A percentile compares a stretch with the other conserved stretches of the same genome.
Conservation (phyloP, 2,329 filamentous ascomycete species). For the Colletotrichum sublineola region DNA sequence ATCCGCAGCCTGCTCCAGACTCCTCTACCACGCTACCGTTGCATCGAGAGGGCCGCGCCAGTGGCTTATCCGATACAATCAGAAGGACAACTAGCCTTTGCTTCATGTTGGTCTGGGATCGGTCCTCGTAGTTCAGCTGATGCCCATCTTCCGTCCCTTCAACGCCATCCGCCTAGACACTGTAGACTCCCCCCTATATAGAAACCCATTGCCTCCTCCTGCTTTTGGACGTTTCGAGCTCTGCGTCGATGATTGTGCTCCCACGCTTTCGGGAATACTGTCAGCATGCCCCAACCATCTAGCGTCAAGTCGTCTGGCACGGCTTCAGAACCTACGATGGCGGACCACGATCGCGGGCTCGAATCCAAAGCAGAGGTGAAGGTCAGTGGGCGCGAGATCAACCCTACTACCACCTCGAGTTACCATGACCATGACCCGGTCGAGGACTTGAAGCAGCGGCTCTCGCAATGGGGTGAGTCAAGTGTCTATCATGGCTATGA, state of each 20-base stretch:
- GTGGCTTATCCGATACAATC: conserved; percentile 28
- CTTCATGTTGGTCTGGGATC: conserved; percentile 45
- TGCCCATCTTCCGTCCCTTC: conserved; percentile 25
- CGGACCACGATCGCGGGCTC: conserved; percentile 47
- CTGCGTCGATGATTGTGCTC: conserved; percentile 33
- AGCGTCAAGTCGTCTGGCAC: conserved; percentile 52
- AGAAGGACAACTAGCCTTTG: conserved; percentile 36
- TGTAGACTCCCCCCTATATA: conserved; percentile 44
- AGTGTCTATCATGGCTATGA: conserved; percentile 53
- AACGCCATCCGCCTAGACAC: conserved; percentile 28
- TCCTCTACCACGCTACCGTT: conserved; percentile 30
- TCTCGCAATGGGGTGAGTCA: conserved; percentile 58
- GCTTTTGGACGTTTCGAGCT: conserved; percentile 15
- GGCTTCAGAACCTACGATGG: conserved; percentile 43
- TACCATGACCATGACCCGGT: conserved; percentile 44
- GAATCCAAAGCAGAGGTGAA: conserved; percentile 48
- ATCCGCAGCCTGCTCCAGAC: conserved; percentile 28
- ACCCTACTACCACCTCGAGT: conserved; percentile 42
- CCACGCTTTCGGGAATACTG: conserved; percentile 42
- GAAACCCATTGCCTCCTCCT: conserved; percentile 40
- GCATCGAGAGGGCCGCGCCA: conserved; percentile 14
- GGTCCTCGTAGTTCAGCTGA: conserved; percentile 33
- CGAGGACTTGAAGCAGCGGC: conserved; percentile 53
- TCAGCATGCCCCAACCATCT: conserved; percentile 50
- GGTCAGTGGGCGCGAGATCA: conserved; percentile 49